phyloP scores from a whole-genome alignment of 305 asterid genomes.

The Fraxinus sp. region DNA sequence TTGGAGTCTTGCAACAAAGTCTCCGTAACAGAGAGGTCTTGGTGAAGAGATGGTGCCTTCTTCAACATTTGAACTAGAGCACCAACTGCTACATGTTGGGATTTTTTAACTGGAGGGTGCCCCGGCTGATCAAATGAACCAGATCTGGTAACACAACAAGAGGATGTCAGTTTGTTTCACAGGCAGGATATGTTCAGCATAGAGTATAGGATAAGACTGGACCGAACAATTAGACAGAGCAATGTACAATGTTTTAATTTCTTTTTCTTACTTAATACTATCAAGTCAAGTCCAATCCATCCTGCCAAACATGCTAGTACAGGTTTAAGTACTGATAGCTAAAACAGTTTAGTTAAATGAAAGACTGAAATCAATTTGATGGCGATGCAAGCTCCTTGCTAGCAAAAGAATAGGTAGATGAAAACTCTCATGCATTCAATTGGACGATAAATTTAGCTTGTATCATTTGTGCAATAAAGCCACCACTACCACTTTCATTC shows the following conservation, averaged over 20 bases:
- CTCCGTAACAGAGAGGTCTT: constrained; percentile 32
- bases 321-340: background rate
- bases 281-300: background rate
- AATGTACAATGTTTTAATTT: background rate
- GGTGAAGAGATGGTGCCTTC: constrained; percentile 71
- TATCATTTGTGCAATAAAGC: background rate
- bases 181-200: background rate
- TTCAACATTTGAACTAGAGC: constrained; percentile 66
- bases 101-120: constrained; percentile 36
- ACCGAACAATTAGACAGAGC: background rate
- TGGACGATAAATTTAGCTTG: background rate
- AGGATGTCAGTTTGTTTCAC: constrained; percentile 23
- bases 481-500: background rate
- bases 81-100: constrained; percentile 70
- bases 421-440: background rate
- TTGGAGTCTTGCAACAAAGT: constrained; percentile 33
- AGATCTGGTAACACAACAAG: constrained; percentile 36
- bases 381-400: background rate
- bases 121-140: constrained; percentile 48
- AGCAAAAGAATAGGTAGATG: background rate
- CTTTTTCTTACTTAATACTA: background rate
- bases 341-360: background rate
- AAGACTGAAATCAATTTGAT: background rate
- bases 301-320: background rate
- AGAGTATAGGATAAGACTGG: background rate